These are phyloP conservation scores for Aspergillus bertholletiae DNA, from an alignment of 495 filamentous ascomycete species.

Conservation along the genomic window DNA sequence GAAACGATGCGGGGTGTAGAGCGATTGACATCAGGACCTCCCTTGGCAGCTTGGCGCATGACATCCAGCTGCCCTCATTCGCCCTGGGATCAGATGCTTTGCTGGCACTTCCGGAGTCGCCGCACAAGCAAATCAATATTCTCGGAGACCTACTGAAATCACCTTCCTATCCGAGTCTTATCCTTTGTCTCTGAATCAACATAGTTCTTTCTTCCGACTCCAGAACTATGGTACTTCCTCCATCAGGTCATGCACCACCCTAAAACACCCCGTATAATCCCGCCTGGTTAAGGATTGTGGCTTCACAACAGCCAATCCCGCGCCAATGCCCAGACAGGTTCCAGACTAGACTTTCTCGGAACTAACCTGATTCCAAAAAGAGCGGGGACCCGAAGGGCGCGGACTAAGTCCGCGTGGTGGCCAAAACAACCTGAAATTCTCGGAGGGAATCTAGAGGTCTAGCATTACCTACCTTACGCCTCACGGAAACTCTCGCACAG, in stretches of 20 bases:
- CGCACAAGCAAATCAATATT: neutral
- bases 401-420: neutral
- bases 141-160: neutral
- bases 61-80: neutral
- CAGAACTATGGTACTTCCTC: too few species aligned
- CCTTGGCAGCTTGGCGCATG: neutral
- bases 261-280: neutral
- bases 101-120: neutral
- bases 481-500: too few species aligned
- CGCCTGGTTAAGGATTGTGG: neutral
- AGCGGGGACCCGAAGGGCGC: too few species aligned
- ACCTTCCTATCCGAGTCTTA: too few species aligned
- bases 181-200: neutral
- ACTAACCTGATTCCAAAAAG: too few species aligned
- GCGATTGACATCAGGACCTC: neutral
- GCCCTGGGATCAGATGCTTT: neutral
- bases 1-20: neutral
- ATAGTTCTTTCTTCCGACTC: neutral
- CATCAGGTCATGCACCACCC: too few species aligned
- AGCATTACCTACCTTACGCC: too few species aligned
- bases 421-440: neutral
- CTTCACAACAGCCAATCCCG: neutral
- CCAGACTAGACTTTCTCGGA: neutral
- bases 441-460: neutral
- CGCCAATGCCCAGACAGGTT: neutral